Evolutionary conservation across 163 green algal genomes (phyloP).

Genomic region (Smithsoniella earleae): DNA sequence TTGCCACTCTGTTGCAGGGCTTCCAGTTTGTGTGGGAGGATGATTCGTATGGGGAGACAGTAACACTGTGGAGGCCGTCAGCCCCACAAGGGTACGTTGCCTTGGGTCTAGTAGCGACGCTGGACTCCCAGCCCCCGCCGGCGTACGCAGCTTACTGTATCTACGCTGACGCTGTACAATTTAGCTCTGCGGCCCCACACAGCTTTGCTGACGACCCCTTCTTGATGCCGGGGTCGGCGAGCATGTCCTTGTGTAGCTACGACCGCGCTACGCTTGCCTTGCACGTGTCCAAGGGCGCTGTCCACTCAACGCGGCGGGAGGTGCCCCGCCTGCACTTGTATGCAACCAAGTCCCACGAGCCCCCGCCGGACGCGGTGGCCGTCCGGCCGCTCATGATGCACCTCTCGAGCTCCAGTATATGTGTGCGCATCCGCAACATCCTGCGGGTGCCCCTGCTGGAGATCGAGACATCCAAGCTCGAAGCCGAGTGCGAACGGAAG

Average conservation of each 20-base stretch:
- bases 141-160: slow-evolving; percentile 4
- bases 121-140: neutral
- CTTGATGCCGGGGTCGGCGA: neutral
- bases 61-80: too few species aligned
- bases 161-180: slow-evolving; percentile 1
- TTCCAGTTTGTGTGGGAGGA: slow-evolving; percentile 12
- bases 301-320: too few species aligned
- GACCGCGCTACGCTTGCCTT: neutral
- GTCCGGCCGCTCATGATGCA: neutral
- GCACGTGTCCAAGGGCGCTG: too few species aligned
- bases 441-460: slow-evolving; percentile 20
- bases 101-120: slow-evolving; percentile 44
- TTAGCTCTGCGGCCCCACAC: too few species aligned
- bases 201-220: slow-evolving; percentile 12
- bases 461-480: slow-evolving; percentile 1
- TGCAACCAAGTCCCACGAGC: too few species aligned
- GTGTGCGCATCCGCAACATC: slow-evolving; percentile 14
- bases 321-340: too few species aligned
- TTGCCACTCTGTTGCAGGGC: slow-evolving; percentile 5
- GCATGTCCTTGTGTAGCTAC: slow-evolving; percentile 14
- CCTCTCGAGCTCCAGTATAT: neutral
- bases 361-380: too few species aligned
- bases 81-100: slow-evolving; percentile 45
- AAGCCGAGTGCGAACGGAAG: neutral
- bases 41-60: too few species aligned